A percentile compares a stretch with the other conserved stretches of the same genome.
These are phyloP conservation scores for Leishmania major DNA, from an alignment of 208 protist genomes.

Conservation along the genomic window DNA sequence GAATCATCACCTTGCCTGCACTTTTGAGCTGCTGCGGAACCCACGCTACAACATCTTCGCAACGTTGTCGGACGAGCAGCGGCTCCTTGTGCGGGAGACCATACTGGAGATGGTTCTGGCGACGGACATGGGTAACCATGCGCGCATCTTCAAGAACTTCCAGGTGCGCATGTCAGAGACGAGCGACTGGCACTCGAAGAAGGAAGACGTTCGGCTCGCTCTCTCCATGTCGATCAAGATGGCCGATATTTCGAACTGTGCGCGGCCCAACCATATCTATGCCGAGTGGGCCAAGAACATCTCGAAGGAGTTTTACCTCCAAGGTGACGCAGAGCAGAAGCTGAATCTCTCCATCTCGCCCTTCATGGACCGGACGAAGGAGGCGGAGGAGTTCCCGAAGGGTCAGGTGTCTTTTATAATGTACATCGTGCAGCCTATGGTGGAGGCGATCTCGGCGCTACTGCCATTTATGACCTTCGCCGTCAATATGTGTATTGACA, in stretches of 20 bases:
- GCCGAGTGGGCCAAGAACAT: conserved; percentile 93
- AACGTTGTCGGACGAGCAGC: conserved; percentile 74
- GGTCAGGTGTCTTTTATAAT: conserved; percentile 94
- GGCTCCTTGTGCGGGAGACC: conserved; percentile 79
- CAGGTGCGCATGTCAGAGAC: conserved; percentile 72
- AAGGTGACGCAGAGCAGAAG: conserved; percentile 91
- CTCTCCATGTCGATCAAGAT: conserved; percentile 94
- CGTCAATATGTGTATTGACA: conserved; percentile 76
- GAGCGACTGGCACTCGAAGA: conserved; percentile 73
- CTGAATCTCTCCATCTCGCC: conserved; percentile 87
- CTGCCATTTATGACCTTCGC: conserved; percentile 85
- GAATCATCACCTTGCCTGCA: conserved; percentile 92
- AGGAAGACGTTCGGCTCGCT: conserved; percentile 88
- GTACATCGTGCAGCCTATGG: conserved; percentile 91
- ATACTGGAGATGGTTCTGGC: conserved; percentile 94
- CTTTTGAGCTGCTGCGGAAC: conserved; percentile 86
- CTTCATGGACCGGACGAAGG: conserved; percentile 92
- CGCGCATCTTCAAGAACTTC: conserved; percentile 87
- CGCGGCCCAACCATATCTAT: conserved; percentile 87
- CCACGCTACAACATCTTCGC: conserved; percentile 87
- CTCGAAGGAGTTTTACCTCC: conserved; percentile 92
- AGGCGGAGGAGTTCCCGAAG: conserved; percentile 81
- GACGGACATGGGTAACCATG: conserved; percentile 95
- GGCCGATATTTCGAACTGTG: conserved; percentile 95
- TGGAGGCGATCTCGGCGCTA: conserved; percentile 84